Conservation (phyloP, 306 rosid species). For the Vigna reflexopilosa region DNA sequence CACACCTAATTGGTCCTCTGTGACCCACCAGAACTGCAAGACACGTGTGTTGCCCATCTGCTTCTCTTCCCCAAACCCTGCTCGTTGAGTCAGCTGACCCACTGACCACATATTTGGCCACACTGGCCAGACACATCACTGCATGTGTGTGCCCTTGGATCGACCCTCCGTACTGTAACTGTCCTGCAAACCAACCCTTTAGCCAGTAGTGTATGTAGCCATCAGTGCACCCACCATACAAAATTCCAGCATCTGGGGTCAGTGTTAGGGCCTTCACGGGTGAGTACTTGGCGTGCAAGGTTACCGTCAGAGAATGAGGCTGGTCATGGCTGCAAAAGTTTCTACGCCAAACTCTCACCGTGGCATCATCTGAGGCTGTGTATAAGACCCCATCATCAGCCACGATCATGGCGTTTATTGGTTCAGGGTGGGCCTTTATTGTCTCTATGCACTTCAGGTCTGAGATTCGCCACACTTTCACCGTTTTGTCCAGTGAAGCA, state of each 20-base stretch:
- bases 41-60: constrained; percentile 71
- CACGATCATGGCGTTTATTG: constrained; percentile 66
- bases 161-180: constrained; percentile 84
- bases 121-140: constrained; percentile 73
- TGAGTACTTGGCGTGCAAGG: constrained; percentile 76
- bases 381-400: constrained; percentile 80
- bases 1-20: constrained; percentile 81
- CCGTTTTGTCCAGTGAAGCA: constrained; percentile 82
- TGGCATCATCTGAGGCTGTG: constrained; percentile 90
- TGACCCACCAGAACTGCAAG: constrained; percentile 87
- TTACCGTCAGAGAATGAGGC: constrained; percentile 79
- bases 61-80: constrained; percentile 75
- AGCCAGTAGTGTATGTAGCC: constrained; percentile 93
- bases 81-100: constrained; percentile 91
- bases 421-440: constrained; percentile 73
- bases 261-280: constrained; percentile 76
- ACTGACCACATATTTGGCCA: constrained; percentile 66
- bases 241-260: constrained; percentile 55
- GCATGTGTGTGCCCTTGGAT: constrained; percentile 96
- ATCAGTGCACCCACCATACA: constrained; percentile 90
- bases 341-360: constrained; percentile 81
- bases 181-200: constrained; percentile 84
- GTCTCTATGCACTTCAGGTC: constrained; percentile 93
- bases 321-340: constrained; percentile 69
- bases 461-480: constrained; percentile 83